Evolutionary conservation across 1,139 yeast species (phyloP).

Genomic region (Diutina mesorugosa): DNA sequence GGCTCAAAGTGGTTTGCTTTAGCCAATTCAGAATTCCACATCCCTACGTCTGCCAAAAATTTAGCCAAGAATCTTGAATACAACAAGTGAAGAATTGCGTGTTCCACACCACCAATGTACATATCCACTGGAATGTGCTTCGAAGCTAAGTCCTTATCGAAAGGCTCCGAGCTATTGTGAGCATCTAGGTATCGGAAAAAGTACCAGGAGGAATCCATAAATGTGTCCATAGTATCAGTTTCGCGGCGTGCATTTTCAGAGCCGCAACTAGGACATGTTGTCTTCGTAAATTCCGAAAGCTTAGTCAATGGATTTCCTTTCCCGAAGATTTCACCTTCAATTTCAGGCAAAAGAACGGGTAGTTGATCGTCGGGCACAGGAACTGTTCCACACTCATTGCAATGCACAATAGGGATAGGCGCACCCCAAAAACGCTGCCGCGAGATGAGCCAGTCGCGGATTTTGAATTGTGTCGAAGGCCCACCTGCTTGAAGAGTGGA

Average conservation of each 20-base stretch:
- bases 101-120: slow-evolving; percentile 92
- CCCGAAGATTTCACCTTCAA: slow-evolving; percentile 18
- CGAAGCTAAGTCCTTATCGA: slow-evolving; percentile 38
- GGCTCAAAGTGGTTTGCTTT: slow-evolving; percentile 53
- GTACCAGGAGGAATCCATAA: slow-evolving; percentile 97
- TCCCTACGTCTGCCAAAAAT: slow-evolving; percentile 49
- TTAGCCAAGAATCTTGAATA: slow-evolving; percentile 80
- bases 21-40: slow-evolving; percentile 26
- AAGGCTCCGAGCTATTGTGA: slow-evolving; percentile 40
- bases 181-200: slow-evolving; percentile 76
- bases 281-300: slow-evolving; percentile 56
- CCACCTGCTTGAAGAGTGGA: slow-evolving; percentile 27
- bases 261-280: slow-evolving; percentile 74
- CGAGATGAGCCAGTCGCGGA: slow-evolving; percentile 89
- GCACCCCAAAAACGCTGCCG: slow-evolving; percentile 98
- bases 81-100: slow-evolving; percentile 81
- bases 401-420: slow-evolving; percentile 89
- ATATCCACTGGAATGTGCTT: slow-evolving; percentile 70
- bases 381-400: slow-evolving; percentile 73
- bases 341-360: slow-evolving; percentile 67
- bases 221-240: slow-evolving; percentile 97
- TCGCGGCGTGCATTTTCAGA: slow-evolving; percentile 60
- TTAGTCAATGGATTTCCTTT: slow-evolving; percentile 65
- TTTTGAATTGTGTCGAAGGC: slow-evolving; percentile 39
- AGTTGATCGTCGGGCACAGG: slow-evolving; percentile 80